Base-by-base conservation (phyloP, 768 basidiomycete species). In the Boletus barrowsii region DNA sequence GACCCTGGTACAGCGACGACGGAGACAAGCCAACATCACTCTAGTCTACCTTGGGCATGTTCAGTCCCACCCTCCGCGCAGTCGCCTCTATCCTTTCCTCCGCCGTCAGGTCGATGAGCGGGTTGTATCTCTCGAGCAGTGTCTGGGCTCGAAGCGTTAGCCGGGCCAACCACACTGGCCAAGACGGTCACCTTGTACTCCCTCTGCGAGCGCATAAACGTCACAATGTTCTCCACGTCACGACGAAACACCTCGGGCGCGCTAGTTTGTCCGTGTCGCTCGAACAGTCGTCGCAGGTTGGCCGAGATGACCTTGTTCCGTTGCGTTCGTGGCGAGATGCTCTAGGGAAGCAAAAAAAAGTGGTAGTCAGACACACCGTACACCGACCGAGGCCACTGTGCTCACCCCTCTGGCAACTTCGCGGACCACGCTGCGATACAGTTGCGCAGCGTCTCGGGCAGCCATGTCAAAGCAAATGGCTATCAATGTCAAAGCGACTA, bases 61-160 rank as follows among this genome's bases (percentile, higher is more conserved):
- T 79, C 49, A 98, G 72, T 5, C 94, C 94, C 35, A 98, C 94
- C 58, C 93, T 76, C 42, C 84, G 79, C 4, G 93, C 93, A 0
- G 94, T 94, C 2, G 90, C 90, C 62, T 85, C 78, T 56, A 96
- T 80, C 60, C 88, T 76, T 67, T 96, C 92, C 60, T 92, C 84
- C 6, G 79, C 73, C 1, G 91, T 87, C 58, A 95, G 77, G 63
- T 93, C 89, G 40, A 86, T 71, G 17, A 88, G 73, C 0, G 94
- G 93, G 68, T 94, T 96, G 74, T 98, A 98, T 49, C 91, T 78
- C 50, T 91, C 88, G 56, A 97, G 70, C 45, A 97, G 74, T 20
- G 75, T 75, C 94, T 97, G 63, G 3, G 33, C 2, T 29, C 26
- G 13, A 17, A 39, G 10, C 6, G 39, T 55, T 51, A 58, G 55